These are phyloP conservation scores for Candida orba DNA, from an alignment of 805 yeast species.

Conservation along the genomic window DNA sequence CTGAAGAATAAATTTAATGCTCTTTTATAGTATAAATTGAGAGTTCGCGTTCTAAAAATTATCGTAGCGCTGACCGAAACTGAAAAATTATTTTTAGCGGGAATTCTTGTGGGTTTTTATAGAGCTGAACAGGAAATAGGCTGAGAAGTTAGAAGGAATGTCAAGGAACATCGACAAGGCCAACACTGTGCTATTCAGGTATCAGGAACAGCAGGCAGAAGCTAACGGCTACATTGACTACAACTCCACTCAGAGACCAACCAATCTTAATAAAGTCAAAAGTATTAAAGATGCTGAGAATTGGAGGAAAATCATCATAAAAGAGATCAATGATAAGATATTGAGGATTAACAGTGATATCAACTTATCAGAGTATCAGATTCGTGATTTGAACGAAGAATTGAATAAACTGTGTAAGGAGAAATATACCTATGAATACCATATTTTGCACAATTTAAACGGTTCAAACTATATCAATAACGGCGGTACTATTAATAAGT, in stretches of 20 bases:
- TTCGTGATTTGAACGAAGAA: constrained; percentile 70
- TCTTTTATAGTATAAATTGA: too few species aligned
- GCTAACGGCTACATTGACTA: constrained; percentile 53
- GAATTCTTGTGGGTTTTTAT: too few species aligned
- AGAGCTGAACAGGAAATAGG: too few species aligned
- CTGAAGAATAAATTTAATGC: not conserved
- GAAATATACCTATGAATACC: constrained; percentile 71
- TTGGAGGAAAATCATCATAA: constrained; percentile 55
- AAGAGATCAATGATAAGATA: constrained; percentile 56
- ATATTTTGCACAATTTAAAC: constrained; percentile 52
- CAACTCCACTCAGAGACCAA: constrained; percentile 54
- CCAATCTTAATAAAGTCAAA: constrained; percentile 43
- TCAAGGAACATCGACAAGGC: constrained; percentile 74
- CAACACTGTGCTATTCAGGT: constrained; percentile 60
- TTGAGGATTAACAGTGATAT: constrained; percentile 55
- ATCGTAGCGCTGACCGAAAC: too few species aligned
- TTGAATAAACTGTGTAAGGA: constrained; percentile 62
- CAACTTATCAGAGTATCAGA: constrained; percentile 46
- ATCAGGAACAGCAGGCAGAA: constrained; percentile 53
- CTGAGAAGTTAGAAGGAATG: constrained; percentile 32
- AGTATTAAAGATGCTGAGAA: constrained; percentile 59
- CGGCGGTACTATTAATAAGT: constrained; percentile 12
- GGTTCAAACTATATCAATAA: constrained; percentile 56
- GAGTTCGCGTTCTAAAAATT: not conserved
- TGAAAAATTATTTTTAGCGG: not conserved